Evolutionary conservation across 192 early-diverging fungal species (phyloP).

Genomic region (Phycomyces nitens): DNA sequence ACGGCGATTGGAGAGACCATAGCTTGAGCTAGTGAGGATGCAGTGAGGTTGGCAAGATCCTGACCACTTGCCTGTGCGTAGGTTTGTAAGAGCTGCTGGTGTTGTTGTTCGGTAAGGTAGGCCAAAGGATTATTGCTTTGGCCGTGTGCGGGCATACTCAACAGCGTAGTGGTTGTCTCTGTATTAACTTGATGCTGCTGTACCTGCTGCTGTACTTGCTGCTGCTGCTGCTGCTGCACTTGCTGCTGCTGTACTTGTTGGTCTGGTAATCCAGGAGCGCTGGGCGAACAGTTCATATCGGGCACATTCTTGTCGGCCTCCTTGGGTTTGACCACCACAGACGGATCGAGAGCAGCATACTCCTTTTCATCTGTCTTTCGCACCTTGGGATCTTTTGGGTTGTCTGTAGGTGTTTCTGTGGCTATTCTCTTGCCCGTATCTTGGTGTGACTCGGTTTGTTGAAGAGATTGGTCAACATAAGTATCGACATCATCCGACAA

Average conservation of each 20-base stretch:
- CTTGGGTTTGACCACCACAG: background rate
- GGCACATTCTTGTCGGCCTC: too few species aligned
- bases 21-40: conserved; percentile 35
- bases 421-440: background rate
- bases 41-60: conserved; percentile 28
- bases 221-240: background rate
- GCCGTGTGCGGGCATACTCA: background rate
- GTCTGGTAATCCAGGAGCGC: too few species aligned
- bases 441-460: conserved; percentile 1
- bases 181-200: background rate
- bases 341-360: background rate
- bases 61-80: conserved; percentile 34
- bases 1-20: conserved; percentile 37
- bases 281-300: too few species aligned
- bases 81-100: conserved; percentile 29
- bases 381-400: background rate
- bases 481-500: background rate
- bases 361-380: background rate
- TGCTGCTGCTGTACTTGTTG: too few species aligned
- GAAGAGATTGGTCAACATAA: background rate
- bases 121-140: background rate
- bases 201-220: background rate
- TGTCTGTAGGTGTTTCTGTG: background rate
- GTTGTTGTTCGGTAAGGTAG: conserved; percentile 8
- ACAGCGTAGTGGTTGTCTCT: background rate